These are phyloP conservation scores for Trametes cingulata DNA, from an alignment of 768 basidiomycete genomes.

Conservation along the genomic window DNA sequence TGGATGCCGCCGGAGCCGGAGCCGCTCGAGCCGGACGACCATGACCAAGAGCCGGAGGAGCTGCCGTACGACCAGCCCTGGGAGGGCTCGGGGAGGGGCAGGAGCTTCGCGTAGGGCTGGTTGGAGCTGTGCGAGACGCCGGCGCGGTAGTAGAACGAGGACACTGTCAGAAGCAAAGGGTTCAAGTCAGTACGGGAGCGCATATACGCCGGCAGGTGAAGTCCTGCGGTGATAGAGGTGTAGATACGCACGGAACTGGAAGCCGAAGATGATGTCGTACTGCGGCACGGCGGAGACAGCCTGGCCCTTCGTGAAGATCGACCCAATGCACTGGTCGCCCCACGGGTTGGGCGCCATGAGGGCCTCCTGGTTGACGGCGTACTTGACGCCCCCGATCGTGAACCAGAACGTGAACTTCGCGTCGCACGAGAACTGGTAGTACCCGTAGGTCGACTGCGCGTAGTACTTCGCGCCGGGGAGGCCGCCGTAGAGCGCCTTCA, in stretches of 20 bases:
- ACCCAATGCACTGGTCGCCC: slow-evolving; percentile 21
- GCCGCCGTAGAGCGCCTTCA: slow-evolving; percentile 10
- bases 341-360: slow-evolving; percentile 19
- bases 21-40: slow-evolving; percentile 3
- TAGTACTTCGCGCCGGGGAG: slow-evolving; percentile 13
- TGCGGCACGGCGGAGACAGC: not conserved
- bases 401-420: slow-evolving; percentile 7
- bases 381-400: slow-evolving; percentile 15
- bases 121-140: slow-evolving; percentile 8
- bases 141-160: slow-evolving; percentile 18
- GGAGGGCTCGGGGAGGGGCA: slow-evolving; percentile 1
- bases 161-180: not conserved
- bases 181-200: not conserved
- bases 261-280: slow-evolving; percentile 14
- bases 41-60: not conserved
- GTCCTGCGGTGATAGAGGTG: too few species aligned
- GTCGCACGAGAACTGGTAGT: slow-evolving; percentile 18
- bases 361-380: slow-evolving; percentile 2
- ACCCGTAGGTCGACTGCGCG: slow-evolving; percentile 6
- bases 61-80: not conserved
- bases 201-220: too few species aligned
- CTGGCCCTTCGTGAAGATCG: slow-evolving; percentile 14
- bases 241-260: slow-evolving; percentile 13
- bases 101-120: slow-evolving; percentile 16
- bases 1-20: not conserved